phyloP scores from a whole-genome alignment of 345 rosid species.

The Brassica incana region DNA sequence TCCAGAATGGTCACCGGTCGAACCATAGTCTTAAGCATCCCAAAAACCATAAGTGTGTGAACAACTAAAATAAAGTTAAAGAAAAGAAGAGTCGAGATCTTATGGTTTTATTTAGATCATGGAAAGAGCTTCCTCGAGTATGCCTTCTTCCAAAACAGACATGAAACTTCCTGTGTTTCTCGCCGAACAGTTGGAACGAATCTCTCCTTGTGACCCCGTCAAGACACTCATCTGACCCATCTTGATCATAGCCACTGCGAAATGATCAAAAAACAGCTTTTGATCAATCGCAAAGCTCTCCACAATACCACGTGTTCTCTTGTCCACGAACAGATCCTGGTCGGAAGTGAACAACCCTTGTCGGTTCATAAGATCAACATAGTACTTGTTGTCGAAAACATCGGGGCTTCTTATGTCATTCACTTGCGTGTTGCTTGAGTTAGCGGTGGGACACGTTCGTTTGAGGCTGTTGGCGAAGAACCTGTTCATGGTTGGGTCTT shows the following conservation, averaged over 20 bases:
- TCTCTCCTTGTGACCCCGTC: slow-evolving; percentile 66
- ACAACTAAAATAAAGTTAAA: slow-evolving; percentile 2
- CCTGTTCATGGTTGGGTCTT: slow-evolving; percentile 71
- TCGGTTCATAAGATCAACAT: slow-evolving; percentile 71
- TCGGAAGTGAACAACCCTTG: slow-evolving; percentile 85
- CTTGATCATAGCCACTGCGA: slow-evolving; percentile 58
- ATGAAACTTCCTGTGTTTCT: slow-evolving; percentile 54
- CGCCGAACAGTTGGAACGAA: slow-evolving; percentile 70
- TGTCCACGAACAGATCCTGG: slow-evolving; percentile 70
- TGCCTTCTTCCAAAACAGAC: slow-evolving; percentile 51
- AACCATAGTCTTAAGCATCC: slow-evolving; percentile 21
- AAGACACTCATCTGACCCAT: slow-evolving; percentile 70
- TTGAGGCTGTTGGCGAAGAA: slow-evolving; percentile 60
- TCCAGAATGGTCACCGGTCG: no score
- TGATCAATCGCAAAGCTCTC: slow-evolving; percentile 59
- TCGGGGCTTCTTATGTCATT: slow-evolving; percentile 65
- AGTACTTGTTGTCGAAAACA: slow-evolving; percentile 85
- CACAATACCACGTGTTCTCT: slow-evolving; percentile 59
- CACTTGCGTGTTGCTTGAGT: slow-evolving; percentile 49
- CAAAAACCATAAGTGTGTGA: slow-evolving; percentile 13
- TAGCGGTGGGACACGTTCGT: slow-evolving; percentile 48
- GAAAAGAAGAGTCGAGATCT: not conserved
- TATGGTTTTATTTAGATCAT: slow-evolving; percentile 22
- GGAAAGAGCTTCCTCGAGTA: slow-evolving; percentile 41
- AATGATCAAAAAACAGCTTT: slow-evolving; percentile 63